Base-by-base conservation (phyloP, 163 green algal genomes). In the Trebouxia gelatinosa region DNA sequence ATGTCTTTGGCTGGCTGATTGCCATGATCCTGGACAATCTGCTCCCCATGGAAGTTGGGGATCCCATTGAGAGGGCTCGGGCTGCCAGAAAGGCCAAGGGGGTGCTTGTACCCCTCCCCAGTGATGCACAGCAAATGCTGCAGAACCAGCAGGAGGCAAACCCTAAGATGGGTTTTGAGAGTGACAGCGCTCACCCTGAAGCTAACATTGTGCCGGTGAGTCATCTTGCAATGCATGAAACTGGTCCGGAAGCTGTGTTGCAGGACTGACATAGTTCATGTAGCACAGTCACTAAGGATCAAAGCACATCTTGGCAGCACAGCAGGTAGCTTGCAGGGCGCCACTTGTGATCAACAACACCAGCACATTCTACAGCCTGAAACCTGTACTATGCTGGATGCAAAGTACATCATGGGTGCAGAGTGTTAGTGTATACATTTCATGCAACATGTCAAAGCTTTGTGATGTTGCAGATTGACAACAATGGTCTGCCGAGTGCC, bases 1-100 rank as follows among this genome's bases (percentile, higher is more conserved):
- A 84, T 68, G 38, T 54, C 7, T 77, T 80, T 37, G 72, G 72
- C 34, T 79, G 72, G 48, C 51, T 79, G 6, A 64, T 62, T 6
- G 72, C 72, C 51, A 70, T 79, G n/a, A 34, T 66, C 17, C 72
- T 79, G n/a, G 28, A 70, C 72, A 32, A 71, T 3, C 54, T 79
- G 37, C n/a, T 79, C 54, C 72, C 72, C 5, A 11, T n/a, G 1
- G 66, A 75, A 37, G 9, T 29, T 70, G 61, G 32, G 9, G 61
- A 70, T 29, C 31, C 61, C 39, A 43, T 70, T 28, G 31, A 70
- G 6, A 28, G 61, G 23, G 23, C 28, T 7, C 39, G 32, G 61
- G 61, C 61, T 48, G 61, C 61, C 29, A 62, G 51, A 26, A 62
- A 62, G 51, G 51, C 51, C 3, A 62, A 62, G 21, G 51, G 19